A percentile compares a stretch with the other conserved stretches of the same genome.
Conservation (phyloP, 2,329 filamentous ascomycete genomes). For the Coleophoma crateriformis region DNA sequence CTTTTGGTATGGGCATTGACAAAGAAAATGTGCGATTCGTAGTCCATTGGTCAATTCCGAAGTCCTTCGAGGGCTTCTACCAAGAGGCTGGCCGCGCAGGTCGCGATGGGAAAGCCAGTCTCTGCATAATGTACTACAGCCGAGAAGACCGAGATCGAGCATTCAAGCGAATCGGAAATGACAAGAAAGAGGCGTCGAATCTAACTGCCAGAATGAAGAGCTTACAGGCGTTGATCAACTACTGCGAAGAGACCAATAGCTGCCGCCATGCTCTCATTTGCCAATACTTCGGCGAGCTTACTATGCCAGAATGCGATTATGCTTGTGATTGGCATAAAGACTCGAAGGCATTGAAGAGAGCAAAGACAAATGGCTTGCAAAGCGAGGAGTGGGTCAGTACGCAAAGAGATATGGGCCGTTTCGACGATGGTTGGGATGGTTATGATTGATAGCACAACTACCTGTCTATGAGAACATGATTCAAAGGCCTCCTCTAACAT, state of each 20-base stretch:
- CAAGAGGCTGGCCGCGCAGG: constrained; percentile 92
- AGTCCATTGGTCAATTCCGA: constrained; percentile 88
- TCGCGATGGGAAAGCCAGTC: constrained; percentile 79
- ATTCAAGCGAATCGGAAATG: constrained; percentile 45
- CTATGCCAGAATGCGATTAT: constrained; percentile 58
- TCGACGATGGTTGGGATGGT: constrained; percentile 49
- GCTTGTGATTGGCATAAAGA: constrained; percentile 80
- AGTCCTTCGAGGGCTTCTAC: constrained; percentile 93
- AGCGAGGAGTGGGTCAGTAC: constrained; percentile 60
- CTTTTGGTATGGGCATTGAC: constrained; percentile 97
- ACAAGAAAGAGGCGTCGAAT: constrained; percentile 34
- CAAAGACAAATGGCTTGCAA: constrained; percentile 50
- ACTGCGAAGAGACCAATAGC: constrained; percentile 69
- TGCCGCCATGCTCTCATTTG: constrained; percentile 76
- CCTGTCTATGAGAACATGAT: no score
- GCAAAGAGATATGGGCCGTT: constrained; percentile 52
- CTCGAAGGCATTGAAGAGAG: constrained; percentile 45
- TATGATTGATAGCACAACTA: constrained; percentile 19
- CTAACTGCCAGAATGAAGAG: constrained; percentile 54
- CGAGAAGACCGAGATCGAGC: constrained; percentile 79
- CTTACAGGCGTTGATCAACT: constrained; percentile 64
- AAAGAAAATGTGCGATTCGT: constrained; percentile 94
- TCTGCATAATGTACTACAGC: constrained; percentile 88
- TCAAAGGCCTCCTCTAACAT: no score
- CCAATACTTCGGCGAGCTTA: constrained; percentile 68